Conservation (phyloP, 164 flowering plant species). For the grape (Vitis vinifera) region DNA sequence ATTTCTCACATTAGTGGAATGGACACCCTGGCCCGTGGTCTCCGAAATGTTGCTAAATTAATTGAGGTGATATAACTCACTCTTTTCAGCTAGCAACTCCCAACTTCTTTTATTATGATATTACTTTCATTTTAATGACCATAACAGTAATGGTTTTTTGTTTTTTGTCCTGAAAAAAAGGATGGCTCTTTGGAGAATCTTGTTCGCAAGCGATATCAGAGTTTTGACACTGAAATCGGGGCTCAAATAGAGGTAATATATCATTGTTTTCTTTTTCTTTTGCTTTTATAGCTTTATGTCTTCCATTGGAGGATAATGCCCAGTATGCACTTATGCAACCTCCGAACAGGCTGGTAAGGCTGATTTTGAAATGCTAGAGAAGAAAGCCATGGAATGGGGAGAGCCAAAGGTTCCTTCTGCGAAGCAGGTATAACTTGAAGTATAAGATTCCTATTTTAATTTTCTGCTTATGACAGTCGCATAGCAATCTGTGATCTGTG, state of each 20-base stretch:
- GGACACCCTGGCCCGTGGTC: constrained; percentile 97
- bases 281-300: background rate
- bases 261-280: background rate
- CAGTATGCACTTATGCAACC: background rate
- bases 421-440: constrained; percentile 62
- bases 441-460: background rate
- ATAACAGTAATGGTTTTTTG: no score
- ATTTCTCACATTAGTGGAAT: constrained; percentile 92
- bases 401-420: constrained; percentile 92
- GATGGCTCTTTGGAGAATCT: constrained; percentile 82
- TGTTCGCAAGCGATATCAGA: constrained; percentile 77
- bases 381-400: constrained; percentile 85
- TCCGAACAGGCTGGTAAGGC: constrained; percentile 85
- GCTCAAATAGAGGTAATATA: constrained; percentile 69
- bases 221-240: constrained; percentile 87
- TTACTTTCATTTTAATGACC: no score
- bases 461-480: background rate
- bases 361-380: constrained; percentile 83
- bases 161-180: constrained; percentile 28
- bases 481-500: no score
- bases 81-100: background rate
- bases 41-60: constrained; percentile 82
- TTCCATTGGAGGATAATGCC: no score
- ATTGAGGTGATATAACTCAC: constrained; percentile 50
- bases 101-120: background rate